Percentiles rank a stretch among this genome's conserved stretches.
Evolutionary conservation across 2,329 filamentous ascomycete species (phyloP).

Genomic region (Fusarium aywerte): DNA sequence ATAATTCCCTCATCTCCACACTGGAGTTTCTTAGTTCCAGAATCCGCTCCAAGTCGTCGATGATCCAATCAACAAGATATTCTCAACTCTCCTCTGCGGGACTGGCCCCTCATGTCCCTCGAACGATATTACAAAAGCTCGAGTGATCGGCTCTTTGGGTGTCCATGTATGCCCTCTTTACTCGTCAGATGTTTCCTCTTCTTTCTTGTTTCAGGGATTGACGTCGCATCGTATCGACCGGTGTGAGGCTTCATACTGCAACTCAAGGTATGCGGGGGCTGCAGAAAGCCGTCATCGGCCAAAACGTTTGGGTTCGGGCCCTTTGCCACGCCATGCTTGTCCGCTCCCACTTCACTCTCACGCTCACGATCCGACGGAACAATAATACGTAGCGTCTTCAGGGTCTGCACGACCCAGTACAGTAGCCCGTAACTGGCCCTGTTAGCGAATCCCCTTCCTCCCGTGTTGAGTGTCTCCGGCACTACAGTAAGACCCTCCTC

Average conservation of each 20-base stretch:
- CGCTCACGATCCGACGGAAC: conserved; percentile 15
- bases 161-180: conserved; percentile 11
- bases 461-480: conserved; percentile 1
- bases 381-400: conserved; percentile 30
- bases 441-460: not conserved
- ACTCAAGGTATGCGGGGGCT: conserved; percentile 6
- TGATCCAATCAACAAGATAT: conserved; percentile 29
- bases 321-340: conserved; percentile 1
- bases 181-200: conserved; percentile 23
- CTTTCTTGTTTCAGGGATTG: conserved; percentile 18
- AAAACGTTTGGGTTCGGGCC: conserved; percentile 19
- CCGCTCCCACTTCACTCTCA: not conserved
- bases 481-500: conserved; percentile 28
- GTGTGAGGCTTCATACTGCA: conserved; percentile 13
- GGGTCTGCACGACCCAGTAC: conserved; percentile 23
- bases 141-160: conserved; percentile 35
- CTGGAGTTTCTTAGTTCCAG: conserved; percentile 14
- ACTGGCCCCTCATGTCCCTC: conserved; percentile 25
- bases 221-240: conserved; percentile 12
- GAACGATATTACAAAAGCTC: conserved; percentile 25
- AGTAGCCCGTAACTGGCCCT: not conserved
- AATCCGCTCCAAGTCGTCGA: conserved; percentile 14
- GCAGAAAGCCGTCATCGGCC: conserved; percentile 39
- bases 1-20: conserved; percentile 59
- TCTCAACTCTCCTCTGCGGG: conserved; percentile 18